phyloP scores from a whole-genome alignment of 2,329 filamentous ascomycete genomes.

The Setomelanomma holmii region DNA sequence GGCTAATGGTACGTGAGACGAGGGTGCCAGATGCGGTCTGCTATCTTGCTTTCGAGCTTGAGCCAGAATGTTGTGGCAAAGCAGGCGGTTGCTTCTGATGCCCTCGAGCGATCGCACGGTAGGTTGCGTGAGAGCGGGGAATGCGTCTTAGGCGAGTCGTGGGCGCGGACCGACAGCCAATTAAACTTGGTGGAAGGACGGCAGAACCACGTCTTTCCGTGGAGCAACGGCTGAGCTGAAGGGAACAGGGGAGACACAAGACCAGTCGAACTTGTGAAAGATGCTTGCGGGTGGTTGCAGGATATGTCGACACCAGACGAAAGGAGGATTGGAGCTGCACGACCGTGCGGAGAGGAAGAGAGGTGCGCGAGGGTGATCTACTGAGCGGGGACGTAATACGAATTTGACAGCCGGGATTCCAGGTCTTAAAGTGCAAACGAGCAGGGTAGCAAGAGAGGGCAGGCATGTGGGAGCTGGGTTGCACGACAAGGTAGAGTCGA shows the following conservation, averaged over 20 bases:
- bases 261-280: constrained; percentile 16
- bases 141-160: constrained; percentile 44
- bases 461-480: constrained; percentile 29
- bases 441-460: constrained; percentile 28
- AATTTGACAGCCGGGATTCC: constrained; percentile 41
- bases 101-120: constrained; percentile 39
- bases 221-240: constrained; percentile 25
- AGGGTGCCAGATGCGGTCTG: not conserved
- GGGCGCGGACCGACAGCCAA: constrained; percentile 38
- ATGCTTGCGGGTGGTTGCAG: constrained; percentile 13
- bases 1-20: constrained; percentile 10
- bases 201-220: constrained; percentile 31
- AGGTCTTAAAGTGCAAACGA: constrained; percentile 38
- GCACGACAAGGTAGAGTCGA: constrained; percentile 40
- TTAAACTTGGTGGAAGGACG: constrained; percentile 32
- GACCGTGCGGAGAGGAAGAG: constrained; percentile 30
- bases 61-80: constrained; percentile 20
- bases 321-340: constrained; percentile 25
- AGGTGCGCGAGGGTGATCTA: constrained; percentile 39
- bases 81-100: constrained; percentile 32
- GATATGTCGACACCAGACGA: constrained; percentile 24
- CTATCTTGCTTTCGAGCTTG: constrained; percentile 12
- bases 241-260: constrained; percentile 17
- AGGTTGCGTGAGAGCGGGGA: constrained; percentile 42
- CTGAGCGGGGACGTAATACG: constrained; percentile 45